Evolutionary conservation across 768 basidiomycete species (phyloP).

Genomic region (Suillus plorans): DNA sequence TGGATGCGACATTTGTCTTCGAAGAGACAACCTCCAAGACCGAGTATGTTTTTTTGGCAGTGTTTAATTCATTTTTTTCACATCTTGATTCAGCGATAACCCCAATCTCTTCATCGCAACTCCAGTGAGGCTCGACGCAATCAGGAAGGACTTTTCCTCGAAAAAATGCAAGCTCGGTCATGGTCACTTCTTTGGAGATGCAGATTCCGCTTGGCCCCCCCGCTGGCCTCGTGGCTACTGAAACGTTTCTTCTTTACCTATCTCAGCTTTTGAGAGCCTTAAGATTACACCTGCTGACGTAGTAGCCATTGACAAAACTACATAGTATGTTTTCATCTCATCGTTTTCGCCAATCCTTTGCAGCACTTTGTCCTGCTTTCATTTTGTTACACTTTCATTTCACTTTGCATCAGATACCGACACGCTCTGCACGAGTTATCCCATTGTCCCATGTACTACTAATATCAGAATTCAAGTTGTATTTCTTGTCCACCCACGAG

Average conservation of each 20-base stretch:
- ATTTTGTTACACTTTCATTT: not conserved
- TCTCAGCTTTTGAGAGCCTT: not conserved
- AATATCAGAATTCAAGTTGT: too few relatives aligned
- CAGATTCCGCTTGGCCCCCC: not conserved
- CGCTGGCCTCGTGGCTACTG: not conserved
- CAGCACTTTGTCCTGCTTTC: not conserved
- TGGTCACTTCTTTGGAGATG: not conserved
- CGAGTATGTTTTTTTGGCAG: not conserved
- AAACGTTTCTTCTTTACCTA: not conserved
- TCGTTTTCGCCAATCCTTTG: not conserved
- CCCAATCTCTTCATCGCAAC: not conserved
- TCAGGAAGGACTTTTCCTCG: not conserved
- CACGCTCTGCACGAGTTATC: not conserved
- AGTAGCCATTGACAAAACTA: not conserved
- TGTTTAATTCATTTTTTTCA: not conserved
- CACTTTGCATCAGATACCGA: not conserved
- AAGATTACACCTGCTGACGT: not conserved
- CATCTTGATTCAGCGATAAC: not conserved
- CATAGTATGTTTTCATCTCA: not conserved
- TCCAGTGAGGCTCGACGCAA: not conserved
- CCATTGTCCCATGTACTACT: too few relatives aligned
- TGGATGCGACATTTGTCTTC: not conserved
- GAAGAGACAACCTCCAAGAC: not conserved
- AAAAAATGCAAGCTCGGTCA: not conserved
- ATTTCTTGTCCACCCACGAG: too few relatives aligned